These are phyloP conservation scores for Tricholoma saponaceum DNA, from an alignment of 768 basidiomycete genomes.

Conservation along the genomic window DNA sequence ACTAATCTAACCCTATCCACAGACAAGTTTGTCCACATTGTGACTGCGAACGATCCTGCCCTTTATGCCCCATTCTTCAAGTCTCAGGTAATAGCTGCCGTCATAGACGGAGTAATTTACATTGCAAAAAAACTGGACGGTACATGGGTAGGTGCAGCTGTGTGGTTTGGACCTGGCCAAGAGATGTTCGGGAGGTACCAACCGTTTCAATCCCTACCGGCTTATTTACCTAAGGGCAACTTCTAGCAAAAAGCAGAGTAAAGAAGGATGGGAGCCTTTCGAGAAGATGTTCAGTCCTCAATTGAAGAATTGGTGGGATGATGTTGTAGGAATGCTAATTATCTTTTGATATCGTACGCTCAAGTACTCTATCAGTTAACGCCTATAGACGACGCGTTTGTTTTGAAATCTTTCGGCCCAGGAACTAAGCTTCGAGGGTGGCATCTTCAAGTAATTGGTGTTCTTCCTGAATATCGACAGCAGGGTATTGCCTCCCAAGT, in stretches of 20 bases:
- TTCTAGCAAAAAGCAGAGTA: slow-evolving; percentile 1
- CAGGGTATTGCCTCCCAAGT: slow-evolving; percentile 12
- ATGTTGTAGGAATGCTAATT: slow-evolving; percentile 1
- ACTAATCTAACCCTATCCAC: background rate
- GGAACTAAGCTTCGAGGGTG: slow-evolving; percentile 12
- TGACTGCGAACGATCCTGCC: slow-evolving; percentile 8
- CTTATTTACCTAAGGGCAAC: background rate
- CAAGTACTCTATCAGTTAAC: slow-evolving; percentile 3
- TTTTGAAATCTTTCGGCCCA: slow-evolving; percentile 11
- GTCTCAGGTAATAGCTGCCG: slow-evolving; percentile 10
- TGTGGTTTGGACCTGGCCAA: slow-evolving; percentile 19
- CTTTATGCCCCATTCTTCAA: slow-evolving; percentile 10
- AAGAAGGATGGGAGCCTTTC: slow-evolving; percentile 7
- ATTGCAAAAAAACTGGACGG: slow-evolving; percentile 13
- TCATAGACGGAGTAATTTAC: slow-evolving; percentile 15
- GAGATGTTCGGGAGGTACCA: slow-evolving; percentile 12
- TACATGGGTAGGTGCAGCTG: slow-evolving; percentile 9
- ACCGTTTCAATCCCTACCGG: background rate
- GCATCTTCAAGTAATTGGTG: slow-evolving; percentile 15
- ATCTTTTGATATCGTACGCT: background rate
- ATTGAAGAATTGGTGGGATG: slow-evolving; percentile 9
- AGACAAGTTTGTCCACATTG: slow-evolving; percentile 9
- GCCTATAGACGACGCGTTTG: slow-evolving; percentile 7
- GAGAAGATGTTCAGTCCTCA: slow-evolving; percentile 8
- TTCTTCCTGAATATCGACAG: slow-evolving; percentile 10